Evolutionary conservation across 306 rosid genomes (phyloP).

Genomic region (Hippophae tibetana): DNA sequence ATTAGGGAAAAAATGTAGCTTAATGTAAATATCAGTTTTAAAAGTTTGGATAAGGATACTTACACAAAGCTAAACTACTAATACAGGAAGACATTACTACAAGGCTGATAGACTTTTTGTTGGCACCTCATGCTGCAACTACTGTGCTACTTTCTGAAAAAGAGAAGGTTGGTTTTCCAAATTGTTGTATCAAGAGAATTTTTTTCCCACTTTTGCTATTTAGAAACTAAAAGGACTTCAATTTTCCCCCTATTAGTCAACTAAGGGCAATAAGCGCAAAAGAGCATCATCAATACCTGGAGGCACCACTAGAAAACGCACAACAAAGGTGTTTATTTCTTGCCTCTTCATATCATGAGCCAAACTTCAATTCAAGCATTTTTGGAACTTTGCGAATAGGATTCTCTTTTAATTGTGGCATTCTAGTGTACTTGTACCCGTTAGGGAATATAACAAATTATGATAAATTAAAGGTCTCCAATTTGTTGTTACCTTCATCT

Average conservation of each 20-base stretch:
- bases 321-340: slow-evolving; percentile 51
- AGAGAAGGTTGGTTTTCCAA: slow-evolving; percentile 47
- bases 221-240: slow-evolving; percentile 10
- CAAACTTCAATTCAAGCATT: slow-evolving; percentile 10
- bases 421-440: no score
- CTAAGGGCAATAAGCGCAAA: slow-evolving; percentile 65
- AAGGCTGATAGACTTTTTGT: slow-evolving; percentile 73
- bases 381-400: not conserved
- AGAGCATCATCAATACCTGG: slow-evolving; percentile 50
- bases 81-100: slow-evolving; percentile 73
- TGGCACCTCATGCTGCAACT: slow-evolving; percentile 74
- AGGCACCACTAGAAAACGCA: slow-evolving; percentile 39
- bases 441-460: no score
- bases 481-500: no score
- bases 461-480: no score
- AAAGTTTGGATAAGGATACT: slow-evolving; percentile 3
- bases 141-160: slow-evolving; percentile 62
- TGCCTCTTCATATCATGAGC: slow-evolving; percentile 9
- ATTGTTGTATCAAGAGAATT: not conserved
- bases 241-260: slow-evolving; percentile 35
- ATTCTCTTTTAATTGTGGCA: no score
- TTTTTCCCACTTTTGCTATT: not conserved
- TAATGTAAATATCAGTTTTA: not conserved
- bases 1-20: not conserved
- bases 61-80: slow-evolving; percentile 15